phyloP scores from a whole-genome alignment of 805 yeast genomes.

The Wickerhamomyces tratensis region DNA sequence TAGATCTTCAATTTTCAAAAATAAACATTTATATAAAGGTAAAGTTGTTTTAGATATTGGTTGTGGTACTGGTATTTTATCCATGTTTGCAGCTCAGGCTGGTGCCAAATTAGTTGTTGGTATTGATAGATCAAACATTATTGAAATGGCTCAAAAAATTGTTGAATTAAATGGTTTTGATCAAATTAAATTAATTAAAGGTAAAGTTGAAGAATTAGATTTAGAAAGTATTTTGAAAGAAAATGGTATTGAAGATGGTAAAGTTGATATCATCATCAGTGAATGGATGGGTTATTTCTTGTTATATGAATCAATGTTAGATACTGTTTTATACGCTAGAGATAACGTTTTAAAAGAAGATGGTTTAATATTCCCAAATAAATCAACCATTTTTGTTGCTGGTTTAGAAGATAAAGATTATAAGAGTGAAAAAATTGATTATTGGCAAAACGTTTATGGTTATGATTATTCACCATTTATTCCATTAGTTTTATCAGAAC shows the following conservation, averaged over 20 bases:
- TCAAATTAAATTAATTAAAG: constrained; percentile 80
- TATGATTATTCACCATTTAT: constrained; percentile 91
- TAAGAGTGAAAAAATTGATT: constrained; percentile 83
- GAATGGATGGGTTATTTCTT: constrained; percentile 99
- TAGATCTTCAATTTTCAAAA: constrained; percentile 85
- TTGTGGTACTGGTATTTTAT: constrained; percentile 96
- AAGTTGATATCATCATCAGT: constrained; percentile 90
- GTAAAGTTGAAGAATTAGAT: constrained; percentile 87
- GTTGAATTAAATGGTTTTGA: constrained; percentile 80
- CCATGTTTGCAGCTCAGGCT: constrained; percentile 98
- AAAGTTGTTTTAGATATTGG: constrained; percentile 96
- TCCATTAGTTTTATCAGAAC: constrained; percentile 81
- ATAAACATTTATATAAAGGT: constrained; percentile 81
- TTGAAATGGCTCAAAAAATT: constrained; percentile 90
- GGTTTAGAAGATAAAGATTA: constrained; percentile 90
- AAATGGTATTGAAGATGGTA: constrained; percentile 20
- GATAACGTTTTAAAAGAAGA: constrained; percentile 72
- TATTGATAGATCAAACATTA: constrained; percentile 94
- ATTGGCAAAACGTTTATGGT: constrained; percentile 97
- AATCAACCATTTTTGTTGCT: constrained; percentile 81
- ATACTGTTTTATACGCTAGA: constrained; percentile 89
- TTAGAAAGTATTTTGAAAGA: constrained; percentile 47
- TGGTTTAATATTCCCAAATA: constrained; percentile 92
- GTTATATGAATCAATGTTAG: constrained; percentile 95
- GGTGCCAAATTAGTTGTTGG: constrained; percentile 98